Evolutionary conservation across 768 basidiomycete species (phyloP).

Genomic region (Psilocybe cyanescens): DNA sequence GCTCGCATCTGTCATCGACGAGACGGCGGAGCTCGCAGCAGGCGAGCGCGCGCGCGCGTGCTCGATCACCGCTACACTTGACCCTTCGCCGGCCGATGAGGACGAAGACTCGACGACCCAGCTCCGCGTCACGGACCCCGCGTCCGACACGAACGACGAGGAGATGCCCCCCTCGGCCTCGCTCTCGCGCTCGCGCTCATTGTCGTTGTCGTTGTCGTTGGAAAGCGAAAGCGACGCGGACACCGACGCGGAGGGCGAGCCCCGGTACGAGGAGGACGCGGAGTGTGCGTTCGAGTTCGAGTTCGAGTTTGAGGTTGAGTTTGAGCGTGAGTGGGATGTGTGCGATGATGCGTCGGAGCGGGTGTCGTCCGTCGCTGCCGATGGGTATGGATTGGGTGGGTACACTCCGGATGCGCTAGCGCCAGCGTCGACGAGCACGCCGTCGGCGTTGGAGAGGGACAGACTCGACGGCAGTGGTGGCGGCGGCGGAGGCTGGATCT

Average conservation of each 20-base stretch:
- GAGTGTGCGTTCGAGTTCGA: background rate
- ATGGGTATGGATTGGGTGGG: background rate
- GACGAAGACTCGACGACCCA: slow-evolving; percentile 30
- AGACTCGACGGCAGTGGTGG: slow-evolving; percentile 22
- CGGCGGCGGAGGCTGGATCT: background rate
- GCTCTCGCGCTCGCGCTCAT: too few species aligned
- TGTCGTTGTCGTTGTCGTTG: too few species aligned
- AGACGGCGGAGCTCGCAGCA: background rate
- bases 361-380: background rate
- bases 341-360: background rate
- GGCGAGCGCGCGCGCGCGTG: background rate
- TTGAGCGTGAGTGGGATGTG: too few species aligned
- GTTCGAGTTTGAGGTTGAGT: too few species aligned
- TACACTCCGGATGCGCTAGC: background rate
- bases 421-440: slow-evolving; percentile 18
- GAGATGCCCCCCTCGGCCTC: background rate
- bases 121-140: slow-evolving; percentile 33
- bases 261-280: background rate
- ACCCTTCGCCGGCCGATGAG: too few species aligned
- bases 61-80: too few species aligned
- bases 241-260: background rate
- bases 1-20: background rate
- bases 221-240: background rate
- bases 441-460: slow-evolving; percentile 15
- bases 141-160: slow-evolving; percentile 25